Base-by-base conservation (phyloP, 2,329 filamentous ascomycete genomes). In the Aspergillus caelatus region DNA sequence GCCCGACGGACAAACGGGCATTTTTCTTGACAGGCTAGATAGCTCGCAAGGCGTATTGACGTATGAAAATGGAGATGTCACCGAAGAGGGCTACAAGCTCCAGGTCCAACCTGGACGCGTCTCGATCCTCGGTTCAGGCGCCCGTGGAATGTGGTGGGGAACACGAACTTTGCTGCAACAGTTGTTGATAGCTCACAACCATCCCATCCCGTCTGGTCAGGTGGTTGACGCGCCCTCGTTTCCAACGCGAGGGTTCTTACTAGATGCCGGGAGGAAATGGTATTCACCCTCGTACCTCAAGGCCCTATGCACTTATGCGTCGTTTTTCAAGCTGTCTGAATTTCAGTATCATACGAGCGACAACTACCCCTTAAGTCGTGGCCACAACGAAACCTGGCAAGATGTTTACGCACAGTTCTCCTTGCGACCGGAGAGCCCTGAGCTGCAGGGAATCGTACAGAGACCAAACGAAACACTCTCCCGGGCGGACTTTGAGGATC, bases 271-370 rank as follows among this genome's bases (percentile, higher is more conserved):
- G 1, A 80, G 86, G 3, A 84, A 88, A 68, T 88, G 82, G 71
- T 88, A 88, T 66, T 82, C 85, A 0, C 75, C 80, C 8, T 76
- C 81, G 16, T 88, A 86, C 65, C 68, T 88, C 19, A 78, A 81
- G 46, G 85, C 88, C n/a, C 75, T 88, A 65, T 88, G 86, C 72
- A 80, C 82, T 0, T 88, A 87, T 71, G 82, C 86, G 65, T 87
- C 85, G 32, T 88, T 85, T 70, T 88, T 86, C 76, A 88, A 88
- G 68, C 82, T 87, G 66, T 87, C 86, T 65, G 82, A 82, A 1
- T 84, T 88, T 58, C 86, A 88, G 52, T 72, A 88, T 21, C 86
- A 88, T 69, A 77, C 86, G 4, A 86, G 82, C 64, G 86, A 88
- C 70, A 88, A 87, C 67, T 81, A 84, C 50, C 85, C 84, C 41